These are phyloP conservation scores for Oenanthe javanica DNA, from an alignment of 140 eudicot species.

Conservation along the genomic window DNA sequence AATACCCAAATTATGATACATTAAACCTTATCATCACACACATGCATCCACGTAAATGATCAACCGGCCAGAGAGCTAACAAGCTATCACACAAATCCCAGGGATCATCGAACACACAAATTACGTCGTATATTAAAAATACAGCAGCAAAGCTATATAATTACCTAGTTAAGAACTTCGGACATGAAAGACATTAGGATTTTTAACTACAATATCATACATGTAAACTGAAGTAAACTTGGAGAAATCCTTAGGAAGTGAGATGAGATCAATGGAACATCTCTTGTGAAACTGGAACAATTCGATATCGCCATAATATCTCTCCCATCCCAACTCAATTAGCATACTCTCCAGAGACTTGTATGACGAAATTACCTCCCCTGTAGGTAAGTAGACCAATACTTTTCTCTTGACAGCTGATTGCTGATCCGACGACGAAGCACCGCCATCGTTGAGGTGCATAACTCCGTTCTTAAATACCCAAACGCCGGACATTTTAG, in stretches of 20 bases:
- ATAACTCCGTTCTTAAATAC: conserved; percentile 47
- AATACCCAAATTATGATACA: no score
- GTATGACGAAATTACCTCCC: conserved; percentile 37
- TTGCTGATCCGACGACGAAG: conserved; percentile 16
- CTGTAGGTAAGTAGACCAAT: conserved; percentile 33
- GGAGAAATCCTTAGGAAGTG: conserved; percentile 33
- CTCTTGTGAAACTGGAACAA: conserved; percentile 42
- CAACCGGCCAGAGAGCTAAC: not conserved
- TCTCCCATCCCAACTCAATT: conserved; percentile 37
- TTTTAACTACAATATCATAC: not conserved
- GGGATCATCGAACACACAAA: not conserved
- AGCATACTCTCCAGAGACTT: conserved; percentile 30
- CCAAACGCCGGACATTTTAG: conserved; percentile 51
- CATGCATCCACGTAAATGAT: no score
- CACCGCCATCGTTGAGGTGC: conserved; percentile 20
- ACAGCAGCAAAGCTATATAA: no score
- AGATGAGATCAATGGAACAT: conserved; percentile 17
- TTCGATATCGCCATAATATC: conserved; percentile 32
- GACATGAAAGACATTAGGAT: not conserved
- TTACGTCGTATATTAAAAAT: no score
- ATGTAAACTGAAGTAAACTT: not conserved
- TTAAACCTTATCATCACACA: no score
- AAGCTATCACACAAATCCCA: not conserved
- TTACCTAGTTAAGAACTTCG: not conserved
- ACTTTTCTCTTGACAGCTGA: conserved; percentile 21